Conservation (phyloP, 2,329 filamentous ascomycete genomes). For the Lecanosticta acicola region DNA sequence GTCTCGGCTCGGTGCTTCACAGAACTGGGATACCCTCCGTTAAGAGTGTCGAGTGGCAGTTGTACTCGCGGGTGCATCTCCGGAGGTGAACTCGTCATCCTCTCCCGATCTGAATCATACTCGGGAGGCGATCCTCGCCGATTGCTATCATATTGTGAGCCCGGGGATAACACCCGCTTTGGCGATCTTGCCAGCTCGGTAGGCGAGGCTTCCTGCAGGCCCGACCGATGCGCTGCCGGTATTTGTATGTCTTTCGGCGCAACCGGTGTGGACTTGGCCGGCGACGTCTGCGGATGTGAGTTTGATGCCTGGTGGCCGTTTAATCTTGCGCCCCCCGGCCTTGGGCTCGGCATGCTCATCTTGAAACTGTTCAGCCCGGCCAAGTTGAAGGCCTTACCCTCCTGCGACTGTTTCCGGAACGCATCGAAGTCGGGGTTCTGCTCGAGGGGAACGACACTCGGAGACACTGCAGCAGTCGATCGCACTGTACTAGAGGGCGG, state of each 20-base stretch:
- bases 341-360: slow-evolving; percentile 27
- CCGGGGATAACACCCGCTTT: slow-evolving; percentile 45
- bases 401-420: slow-evolving; percentile 67
- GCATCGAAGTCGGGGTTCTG: slow-evolving; percentile 78
- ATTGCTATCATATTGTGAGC: slow-evolving; percentile 39
- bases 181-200: slow-evolving; percentile 37
- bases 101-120: background rate
- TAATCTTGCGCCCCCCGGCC: slow-evolving; percentile 13
- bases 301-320: slow-evolving; percentile 17
- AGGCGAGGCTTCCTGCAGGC: slow-evolving; percentile 12
- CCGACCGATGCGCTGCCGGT: slow-evolving; percentile 24
- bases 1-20: slow-evolving; percentile 42
- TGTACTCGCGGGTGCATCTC: slow-evolving; percentile 26
- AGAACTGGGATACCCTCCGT: slow-evolving; percentile 10
- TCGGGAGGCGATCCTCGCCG: slow-evolving; percentile 43
- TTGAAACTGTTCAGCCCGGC: slow-evolving; percentile 40
- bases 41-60: slow-evolving; percentile 27
- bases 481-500: slow-evolving; percentile 64
- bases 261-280: slow-evolving; percentile 33
- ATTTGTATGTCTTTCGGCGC: slow-evolving; percentile 39
- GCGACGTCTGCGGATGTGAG: slow-evolving; percentile 3
- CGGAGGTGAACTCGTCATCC: slow-evolving; percentile 24
- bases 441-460: slow-evolving; percentile 64
- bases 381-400: slow-evolving; percentile 45
- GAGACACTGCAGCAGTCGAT: slow-evolving; percentile 62